These are phyloP conservation scores for Flaveria ramosissima DNA, from an alignment of 129 eudicot genomes.

Conservation along the genomic window DNA sequence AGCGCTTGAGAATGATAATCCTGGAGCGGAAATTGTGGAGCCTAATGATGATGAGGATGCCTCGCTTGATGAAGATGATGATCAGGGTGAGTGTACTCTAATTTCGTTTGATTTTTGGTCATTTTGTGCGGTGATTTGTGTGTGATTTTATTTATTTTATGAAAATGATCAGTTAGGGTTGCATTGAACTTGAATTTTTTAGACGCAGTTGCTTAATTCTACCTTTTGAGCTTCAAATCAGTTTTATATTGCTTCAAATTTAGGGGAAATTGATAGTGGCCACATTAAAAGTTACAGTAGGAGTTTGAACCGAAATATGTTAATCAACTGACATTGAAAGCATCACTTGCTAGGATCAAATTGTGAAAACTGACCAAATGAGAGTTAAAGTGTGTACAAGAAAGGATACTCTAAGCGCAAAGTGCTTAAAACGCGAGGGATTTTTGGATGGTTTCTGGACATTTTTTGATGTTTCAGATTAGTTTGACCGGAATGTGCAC, in stretches of 20 bases:
- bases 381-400: neutral
- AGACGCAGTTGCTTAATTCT: neutral
- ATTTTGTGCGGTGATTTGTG: no score
- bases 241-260: neutral
- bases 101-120: no score
- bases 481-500: no score
- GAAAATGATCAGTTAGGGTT: neutral
- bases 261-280: neutral
- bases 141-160: no score
- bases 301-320: neutral
- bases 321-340: neutral
- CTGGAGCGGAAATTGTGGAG: conserved; percentile 63
- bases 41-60: conserved; percentile 84
- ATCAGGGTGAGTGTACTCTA: conserved; percentile 42
- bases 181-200: neutral
- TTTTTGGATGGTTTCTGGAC: no score
- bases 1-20: conserved; percentile 91
- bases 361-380: neutral
- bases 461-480: no score
- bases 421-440: no score
- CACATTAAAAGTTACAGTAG: neutral
- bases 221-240: conserved; percentile 4
- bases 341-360: neutral
- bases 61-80: conserved; percentile 94
- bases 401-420: neutral